These are phyloP conservation scores for Herpetomonas tarakana DNA, from an alignment of 208 protist species.

Conservation along the genomic window DNA sequence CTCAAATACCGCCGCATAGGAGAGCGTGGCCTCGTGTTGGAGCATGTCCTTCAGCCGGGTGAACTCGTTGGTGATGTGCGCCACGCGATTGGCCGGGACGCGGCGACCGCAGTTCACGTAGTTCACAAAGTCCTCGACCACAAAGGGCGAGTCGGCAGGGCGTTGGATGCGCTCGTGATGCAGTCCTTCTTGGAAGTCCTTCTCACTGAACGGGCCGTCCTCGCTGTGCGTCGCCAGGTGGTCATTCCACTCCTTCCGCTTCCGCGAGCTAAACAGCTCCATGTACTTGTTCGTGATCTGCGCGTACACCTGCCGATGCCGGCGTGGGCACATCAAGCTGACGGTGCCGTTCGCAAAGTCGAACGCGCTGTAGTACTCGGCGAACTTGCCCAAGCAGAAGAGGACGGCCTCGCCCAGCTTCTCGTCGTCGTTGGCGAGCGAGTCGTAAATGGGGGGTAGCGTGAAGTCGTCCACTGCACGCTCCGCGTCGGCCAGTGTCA, in stretches of 20 bases:
- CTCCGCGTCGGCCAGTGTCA: conserved; percentile 64
- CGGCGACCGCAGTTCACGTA: conserved; percentile 86
- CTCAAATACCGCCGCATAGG: conserved; percentile 41
- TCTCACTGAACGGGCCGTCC: conserved; percentile 48
- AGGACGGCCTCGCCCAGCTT: conserved; percentile 82
- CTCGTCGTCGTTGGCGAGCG: conserved; percentile 74
- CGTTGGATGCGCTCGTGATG: conserved; percentile 62
- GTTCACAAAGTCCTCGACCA: conserved; percentile 90
- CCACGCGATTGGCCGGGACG: conserved; percentile 36
- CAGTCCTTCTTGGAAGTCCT: conserved; percentile 56
- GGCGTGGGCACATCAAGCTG: conserved; percentile 79
- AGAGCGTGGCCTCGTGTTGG: conserved; percentile 36
- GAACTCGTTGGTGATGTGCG: conserved; percentile 58
- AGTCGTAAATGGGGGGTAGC: conserved; percentile 74
- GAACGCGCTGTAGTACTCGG: conserved; percentile 88
- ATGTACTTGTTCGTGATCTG: conserved; percentile 54
- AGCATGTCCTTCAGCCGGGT: conserved; percentile 48
- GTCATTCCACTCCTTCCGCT: conserved; percentile 58
- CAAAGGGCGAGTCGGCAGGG: conserved; percentile 43
- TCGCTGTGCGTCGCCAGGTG: conserved; percentile 35
- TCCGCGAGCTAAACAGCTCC: conserved; percentile 32
- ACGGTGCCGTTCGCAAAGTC: conserved; percentile 80
- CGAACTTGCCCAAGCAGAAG: conserved; percentile 76
- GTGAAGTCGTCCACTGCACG: conserved; percentile 34
- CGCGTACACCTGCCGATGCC: conserved; percentile 71